These are phyloP conservation scores for Agrocybe pediades DNA, from an alignment of 768 basidiomycete genomes.

Conservation along the genomic window DNA sequence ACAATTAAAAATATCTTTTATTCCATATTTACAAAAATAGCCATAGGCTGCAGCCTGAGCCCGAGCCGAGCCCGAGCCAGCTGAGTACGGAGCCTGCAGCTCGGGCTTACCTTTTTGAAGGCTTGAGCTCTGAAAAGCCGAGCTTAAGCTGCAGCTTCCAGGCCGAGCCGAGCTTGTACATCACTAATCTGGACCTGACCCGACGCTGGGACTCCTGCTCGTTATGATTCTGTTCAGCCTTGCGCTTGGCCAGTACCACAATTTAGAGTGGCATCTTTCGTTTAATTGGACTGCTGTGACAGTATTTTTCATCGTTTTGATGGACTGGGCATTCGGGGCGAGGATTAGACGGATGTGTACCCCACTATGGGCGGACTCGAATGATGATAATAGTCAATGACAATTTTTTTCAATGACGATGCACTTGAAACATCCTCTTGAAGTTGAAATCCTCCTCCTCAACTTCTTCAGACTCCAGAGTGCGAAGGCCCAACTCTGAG, in stretches of 20 bases:
- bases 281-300: slow-evolving; percentile 12
- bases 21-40: too few species aligned
- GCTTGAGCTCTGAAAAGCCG: too few species aligned
- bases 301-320: slow-evolving; percentile 2
- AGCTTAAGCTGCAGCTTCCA: too few species aligned
- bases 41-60: too few species aligned
- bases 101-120: too few species aligned
- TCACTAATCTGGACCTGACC: slow-evolving; percentile 19
- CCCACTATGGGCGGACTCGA: background rate
- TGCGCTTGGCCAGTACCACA: slow-evolving; percentile 7
- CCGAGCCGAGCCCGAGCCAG: too few species aligned
- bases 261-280: slow-evolving; percentile 14
- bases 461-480: too few species aligned
- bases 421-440: background rate
- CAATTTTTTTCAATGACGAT: background rate
- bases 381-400: background rate
- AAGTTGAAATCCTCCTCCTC: too few species aligned
- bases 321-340: slow-evolving; percentile 9
- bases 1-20: too few species aligned
- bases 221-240: slow-evolving; percentile 9
- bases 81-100: too few species aligned
- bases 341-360: background rate
- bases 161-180: too few species aligned
- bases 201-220: slow-evolving; percentile 16
- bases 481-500: too few species aligned